Evolutionary conservation across 1,284 basidiomycete genomes (phyloP).

Genomic region (Prillingera fragicola): DNA sequence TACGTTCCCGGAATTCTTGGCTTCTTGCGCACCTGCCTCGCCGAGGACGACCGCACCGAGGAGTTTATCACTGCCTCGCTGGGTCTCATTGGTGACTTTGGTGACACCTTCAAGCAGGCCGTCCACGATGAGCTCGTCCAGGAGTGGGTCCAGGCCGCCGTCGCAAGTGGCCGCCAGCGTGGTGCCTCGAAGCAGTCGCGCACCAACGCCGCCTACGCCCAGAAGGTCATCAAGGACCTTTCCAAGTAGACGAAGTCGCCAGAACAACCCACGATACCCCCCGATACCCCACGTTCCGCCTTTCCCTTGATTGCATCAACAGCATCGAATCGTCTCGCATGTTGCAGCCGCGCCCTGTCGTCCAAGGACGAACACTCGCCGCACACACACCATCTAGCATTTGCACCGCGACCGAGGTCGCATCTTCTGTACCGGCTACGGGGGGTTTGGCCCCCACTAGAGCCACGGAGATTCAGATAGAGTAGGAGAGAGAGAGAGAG

Average conservation of each 20-base stretch:
- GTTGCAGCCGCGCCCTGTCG: constrained; percentile 43
- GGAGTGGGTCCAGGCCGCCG: constrained; percentile 74
- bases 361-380: constrained; percentile 44
- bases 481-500: constrained; percentile 1
- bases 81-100: constrained; percentile 87
- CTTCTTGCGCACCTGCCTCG: constrained; percentile 71
- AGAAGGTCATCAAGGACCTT: constrained; percentile 48
- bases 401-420: constrained; percentile 12
- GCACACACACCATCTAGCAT: constrained; percentile 20
- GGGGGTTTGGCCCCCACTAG: constrained; percentile 3
- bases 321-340: constrained; percentile 15
- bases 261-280: not conserved
- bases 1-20: constrained; percentile 73
- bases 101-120: constrained; percentile 72
- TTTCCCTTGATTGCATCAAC: constrained; percentile 7
- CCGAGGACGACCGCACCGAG: constrained; percentile 75
- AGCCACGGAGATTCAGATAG: constrained; percentile 13
- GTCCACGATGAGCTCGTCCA: constrained; percentile 72
- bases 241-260: constrained; percentile 18
- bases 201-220: constrained; percentile 54
- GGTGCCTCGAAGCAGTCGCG: constrained; percentile 51
- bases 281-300: constrained; percentile 11
- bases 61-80: constrained; percentile 67
- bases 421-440: constrained; percentile 7
- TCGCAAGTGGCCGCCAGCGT: constrained; percentile 57